Conservation (phyloP, 352 stramenopile genomes). For the Globisporangium nodosum region DNA sequence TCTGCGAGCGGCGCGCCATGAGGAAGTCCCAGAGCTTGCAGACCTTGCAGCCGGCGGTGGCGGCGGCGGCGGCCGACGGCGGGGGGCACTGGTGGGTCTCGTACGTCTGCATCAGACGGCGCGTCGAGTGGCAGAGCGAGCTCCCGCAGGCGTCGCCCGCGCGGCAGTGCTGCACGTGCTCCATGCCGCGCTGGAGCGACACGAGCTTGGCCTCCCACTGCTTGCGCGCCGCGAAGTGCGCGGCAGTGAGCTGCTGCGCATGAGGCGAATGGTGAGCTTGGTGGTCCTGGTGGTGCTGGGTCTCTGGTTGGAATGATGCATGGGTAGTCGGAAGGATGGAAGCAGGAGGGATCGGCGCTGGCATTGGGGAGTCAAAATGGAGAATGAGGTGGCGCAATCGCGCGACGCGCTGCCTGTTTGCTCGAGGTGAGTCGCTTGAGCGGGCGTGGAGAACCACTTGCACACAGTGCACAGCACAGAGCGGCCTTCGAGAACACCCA, state of each 20-base stretch:
- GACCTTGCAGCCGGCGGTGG: conserved; percentile 48
- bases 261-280: neutral
- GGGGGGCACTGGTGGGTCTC: conserved; percentile 47
- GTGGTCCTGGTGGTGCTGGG: neutral
- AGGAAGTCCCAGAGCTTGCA: conserved; percentile 75
- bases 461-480: neutral
- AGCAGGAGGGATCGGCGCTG: neutral
- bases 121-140: conserved; percentile 68
- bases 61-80: neutral
- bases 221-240: conserved; percentile 33
- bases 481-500: neutral
- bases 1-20: conserved; percentile 20
- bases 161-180: conserved; percentile 53
- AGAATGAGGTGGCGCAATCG: neutral
- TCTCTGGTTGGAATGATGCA: neutral
- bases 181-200: conserved; percentile 59
- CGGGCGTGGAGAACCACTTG: no score
- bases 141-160: conserved; percentile 50
- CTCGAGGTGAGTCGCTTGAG: no score
- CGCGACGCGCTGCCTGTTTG: neutral
- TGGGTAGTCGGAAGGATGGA: neutral
- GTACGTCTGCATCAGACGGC: conserved; percentile 59
- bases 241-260: neutral
- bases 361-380: conserved; percentile 4
- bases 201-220: conserved; percentile 57